Evolutionary conservation across 2,329 filamentous ascomycete species (phyloP).

Genomic region (Aureobasidium sp.): DNA sequence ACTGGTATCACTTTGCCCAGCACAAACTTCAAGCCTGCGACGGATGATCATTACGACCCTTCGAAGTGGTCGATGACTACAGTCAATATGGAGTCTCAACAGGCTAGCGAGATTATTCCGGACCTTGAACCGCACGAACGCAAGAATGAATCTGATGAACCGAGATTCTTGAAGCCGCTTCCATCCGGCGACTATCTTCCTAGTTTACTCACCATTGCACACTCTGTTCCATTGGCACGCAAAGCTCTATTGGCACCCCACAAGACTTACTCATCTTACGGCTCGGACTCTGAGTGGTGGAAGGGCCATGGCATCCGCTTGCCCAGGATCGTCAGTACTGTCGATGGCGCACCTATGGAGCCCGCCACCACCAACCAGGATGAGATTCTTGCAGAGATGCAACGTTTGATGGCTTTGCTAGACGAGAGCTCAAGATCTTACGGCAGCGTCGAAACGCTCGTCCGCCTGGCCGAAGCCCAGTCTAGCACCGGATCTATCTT

Average conservation of each 20-base stretch:
- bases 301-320: constrained; percentile 47
- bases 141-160: constrained; percentile 42
- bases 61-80: constrained; percentile 47
- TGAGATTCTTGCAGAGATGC: constrained; percentile 49
- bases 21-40: constrained; percentile 48
- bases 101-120: constrained; percentile 43
- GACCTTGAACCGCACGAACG: constrained; percentile 41
- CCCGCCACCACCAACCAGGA: constrained; percentile 32
- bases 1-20: constrained; percentile 49
- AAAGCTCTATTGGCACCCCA: constrained; percentile 49
- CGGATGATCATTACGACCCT: constrained; percentile 47
- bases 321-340: constrained; percentile 44
- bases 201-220: constrained; percentile 54
- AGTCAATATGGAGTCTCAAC: constrained; percentile 32
- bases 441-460: constrained; percentile 48
- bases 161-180: constrained; percentile 52
- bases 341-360: constrained; percentile 23
- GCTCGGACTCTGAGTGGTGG: constrained; percentile 55
- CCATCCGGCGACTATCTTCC: constrained; percentile 48
- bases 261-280: constrained; percentile 44
- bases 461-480: constrained; percentile 29
- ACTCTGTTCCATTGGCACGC: constrained; percentile 52
- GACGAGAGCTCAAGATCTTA: constrained; percentile 52
- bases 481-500: background rate
- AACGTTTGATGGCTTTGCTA: constrained; percentile 56